Conservation (phyloP, 2,329 filamentous ascomycete species). For the Rhynchosporium agropyri region DNA sequence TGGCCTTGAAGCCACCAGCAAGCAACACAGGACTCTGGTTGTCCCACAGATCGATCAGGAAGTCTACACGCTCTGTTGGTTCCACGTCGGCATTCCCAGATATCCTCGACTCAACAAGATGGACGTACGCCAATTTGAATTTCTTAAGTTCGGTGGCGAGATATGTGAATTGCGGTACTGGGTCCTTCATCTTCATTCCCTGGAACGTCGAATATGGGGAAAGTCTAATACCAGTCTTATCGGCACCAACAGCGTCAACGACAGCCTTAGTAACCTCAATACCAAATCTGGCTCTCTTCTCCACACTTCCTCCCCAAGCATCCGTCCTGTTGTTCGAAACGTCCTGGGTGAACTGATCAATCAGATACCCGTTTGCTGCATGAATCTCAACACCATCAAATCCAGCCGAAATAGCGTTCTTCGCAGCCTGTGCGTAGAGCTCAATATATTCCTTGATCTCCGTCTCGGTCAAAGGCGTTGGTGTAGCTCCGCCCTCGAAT, state of each 20-base stretch:
- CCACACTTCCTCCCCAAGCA: constrained; percentile 53
- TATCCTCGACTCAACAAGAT: constrained; percentile 57
- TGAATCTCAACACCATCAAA: constrained; percentile 57
- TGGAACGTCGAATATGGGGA: constrained; percentile 64
- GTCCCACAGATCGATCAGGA: constrained; percentile 50
- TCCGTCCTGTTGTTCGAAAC: constrained; percentile 58
- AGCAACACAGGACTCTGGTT: constrained; percentile 51
- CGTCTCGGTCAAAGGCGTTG: constrained; percentile 44
- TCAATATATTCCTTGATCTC: constrained; percentile 45
- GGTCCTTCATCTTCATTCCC: constrained; percentile 64
- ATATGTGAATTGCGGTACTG: constrained; percentile 64
- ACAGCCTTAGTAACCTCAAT: constrained; percentile 57
- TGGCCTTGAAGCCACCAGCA: constrained; percentile 50
- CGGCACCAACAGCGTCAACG: constrained; percentile 52
- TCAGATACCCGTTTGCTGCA: constrained; percentile 41
- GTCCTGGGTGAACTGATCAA: constrained; percentile 42
- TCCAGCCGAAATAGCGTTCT: constrained; percentile 53
- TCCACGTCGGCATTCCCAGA: constrained; percentile 45
- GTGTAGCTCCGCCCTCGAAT: constrained; percentile 32
- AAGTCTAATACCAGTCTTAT: constrained; percentile 59
- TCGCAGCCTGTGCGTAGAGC: constrained; percentile 41
- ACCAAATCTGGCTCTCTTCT: constrained; percentile 54
- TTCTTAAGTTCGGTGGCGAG: constrained; percentile 54
- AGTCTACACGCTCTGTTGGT: constrained; percentile 45
- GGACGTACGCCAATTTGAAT: constrained; percentile 61